Percentiles rank a stretch among this genome's conserved stretches.
Conservation (phyloP, 78 protist genomes). For the Dictyostelium discoideum region dicty_2.7 NC_007091.3:3942501-3943000, state of each 20-base stretch:
- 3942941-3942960: slow-evolving; percentile 13
- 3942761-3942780: slow-evolving; percentile 30
- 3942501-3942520: slow-evolving; percentile 68
- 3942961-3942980: neutral
- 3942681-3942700: slow-evolving; percentile 16
- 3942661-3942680: slow-evolving; percentile 55
- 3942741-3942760: slow-evolving; percentile 29
- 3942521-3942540: slow-evolving; percentile 70
- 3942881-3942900: slow-evolving; percentile 15
- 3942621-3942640: slow-evolving; percentile 16
- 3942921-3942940: neutral
- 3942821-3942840: slow-evolving; percentile 61
- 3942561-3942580: slow-evolving; percentile 50
- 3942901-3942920: neutral
- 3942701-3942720: neutral
- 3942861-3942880: slow-evolving; percentile 43
- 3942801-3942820: neutral
- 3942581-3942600: slow-evolving; percentile 60
- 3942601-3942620: slow-evolving; percentile 53
- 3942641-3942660: slow-evolving; percentile 39
- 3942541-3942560: slow-evolving; percentile 57
- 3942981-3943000: neutral
- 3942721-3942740: slow-evolving; percentile 48
- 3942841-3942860: slow-evolving; percentile 68
- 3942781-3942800: slow-evolving; percentile 32